Conservation (phyloP, 1,139 yeast genomes). For the Protomyces gravidus region DNA sequence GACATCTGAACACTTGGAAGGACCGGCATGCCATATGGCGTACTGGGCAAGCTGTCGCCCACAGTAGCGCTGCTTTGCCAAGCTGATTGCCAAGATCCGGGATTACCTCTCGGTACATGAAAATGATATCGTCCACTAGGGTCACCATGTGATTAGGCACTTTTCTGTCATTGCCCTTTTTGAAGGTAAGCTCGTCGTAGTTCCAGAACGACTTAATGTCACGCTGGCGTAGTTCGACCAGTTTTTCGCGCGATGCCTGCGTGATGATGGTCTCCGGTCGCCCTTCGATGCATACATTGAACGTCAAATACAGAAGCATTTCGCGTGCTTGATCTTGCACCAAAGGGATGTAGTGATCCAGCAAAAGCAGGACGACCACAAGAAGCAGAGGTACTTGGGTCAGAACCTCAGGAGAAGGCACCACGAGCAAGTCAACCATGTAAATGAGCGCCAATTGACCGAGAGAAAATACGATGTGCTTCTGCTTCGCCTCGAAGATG, state of each 20-base stretch:
- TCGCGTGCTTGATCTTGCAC: constrained; percentile 83
- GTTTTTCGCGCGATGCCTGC: constrained; percentile 51
- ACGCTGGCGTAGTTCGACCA: constrained; percentile 48
- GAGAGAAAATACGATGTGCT: constrained; percentile 71
- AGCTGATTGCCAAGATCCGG: constrained; percentile 69
- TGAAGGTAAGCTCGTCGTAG: constrained; percentile 67
- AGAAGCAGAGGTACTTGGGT: constrained; percentile 64
- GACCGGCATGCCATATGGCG: constrained; percentile 96
- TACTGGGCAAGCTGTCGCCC: constrained; percentile 98
- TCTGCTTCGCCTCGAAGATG: constrained; percentile 55
- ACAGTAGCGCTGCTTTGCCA: constrained; percentile 75
- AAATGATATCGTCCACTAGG: constrained; percentile 62
- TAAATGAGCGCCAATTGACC: constrained; percentile 85
- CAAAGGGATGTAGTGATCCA: constrained; percentile 79
- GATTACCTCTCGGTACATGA: constrained; percentile 48
- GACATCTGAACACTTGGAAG: constrained; percentile 82
- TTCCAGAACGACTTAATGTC: constrained; percentile 61
- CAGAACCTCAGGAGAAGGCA: constrained; percentile 53
- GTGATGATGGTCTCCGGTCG: constrained; percentile 49
- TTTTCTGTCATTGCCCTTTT: constrained; percentile 53
- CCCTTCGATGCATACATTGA: constrained; percentile 46
- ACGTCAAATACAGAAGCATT: constrained; percentile 67
- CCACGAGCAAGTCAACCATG: constrained; percentile 71
- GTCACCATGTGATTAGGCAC: constrained; percentile 85
- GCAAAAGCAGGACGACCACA: constrained; percentile 72